phyloP scores from a whole-genome alignment of 352 stramenopile genomes.

The Pythium myriotylum region DNA sequence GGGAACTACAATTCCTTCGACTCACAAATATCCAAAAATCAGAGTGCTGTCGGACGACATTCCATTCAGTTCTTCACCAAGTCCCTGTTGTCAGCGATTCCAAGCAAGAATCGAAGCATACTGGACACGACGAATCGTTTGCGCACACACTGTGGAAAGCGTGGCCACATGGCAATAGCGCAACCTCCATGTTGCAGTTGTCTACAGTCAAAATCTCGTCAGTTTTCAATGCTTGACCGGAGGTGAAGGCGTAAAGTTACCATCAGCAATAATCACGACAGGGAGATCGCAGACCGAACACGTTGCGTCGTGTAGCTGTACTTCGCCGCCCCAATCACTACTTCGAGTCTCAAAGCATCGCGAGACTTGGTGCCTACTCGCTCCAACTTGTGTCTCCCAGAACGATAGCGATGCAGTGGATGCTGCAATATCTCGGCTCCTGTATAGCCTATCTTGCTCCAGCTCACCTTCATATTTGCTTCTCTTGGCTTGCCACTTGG shows the following conservation, averaged over 20 bases:
- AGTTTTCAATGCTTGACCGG: too few relatives aligned
- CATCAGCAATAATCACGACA: constrained; percentile 78
- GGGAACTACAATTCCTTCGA: too few relatives aligned
- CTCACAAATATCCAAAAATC: too few relatives aligned
- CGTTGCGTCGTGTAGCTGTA: constrained; percentile 82
- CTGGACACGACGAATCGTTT: constrained; percentile 59
- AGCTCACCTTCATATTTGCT: constrained; percentile 51
- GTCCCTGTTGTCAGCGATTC: constrained; percentile 33
- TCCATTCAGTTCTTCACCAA: constrained; percentile 1
- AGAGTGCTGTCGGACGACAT: too few relatives aligned
- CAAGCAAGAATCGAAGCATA: constrained; percentile 67
- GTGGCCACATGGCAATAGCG: constrained; percentile 78
- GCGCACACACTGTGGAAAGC: constrained; percentile 75
- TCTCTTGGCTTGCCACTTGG: constrained; percentile 57
- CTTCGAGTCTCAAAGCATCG: constrained; percentile 81
- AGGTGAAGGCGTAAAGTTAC: constrained; percentile 34
- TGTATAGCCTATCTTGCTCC: constrained; percentile 4
- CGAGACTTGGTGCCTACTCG: not conserved
- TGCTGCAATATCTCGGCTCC: not conserved
- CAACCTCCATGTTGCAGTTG: constrained; percentile 75
- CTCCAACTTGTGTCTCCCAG: not conserved
- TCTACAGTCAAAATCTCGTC: constrained; percentile 35
- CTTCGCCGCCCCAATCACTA: constrained; percentile 86
- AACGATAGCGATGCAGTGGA: not conserved
- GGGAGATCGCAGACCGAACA: constrained; percentile 76